Evolutionary conservation across 1,284 basidiomycete species (phyloP).

Genomic region (Pseudozyma sp.): DNA sequence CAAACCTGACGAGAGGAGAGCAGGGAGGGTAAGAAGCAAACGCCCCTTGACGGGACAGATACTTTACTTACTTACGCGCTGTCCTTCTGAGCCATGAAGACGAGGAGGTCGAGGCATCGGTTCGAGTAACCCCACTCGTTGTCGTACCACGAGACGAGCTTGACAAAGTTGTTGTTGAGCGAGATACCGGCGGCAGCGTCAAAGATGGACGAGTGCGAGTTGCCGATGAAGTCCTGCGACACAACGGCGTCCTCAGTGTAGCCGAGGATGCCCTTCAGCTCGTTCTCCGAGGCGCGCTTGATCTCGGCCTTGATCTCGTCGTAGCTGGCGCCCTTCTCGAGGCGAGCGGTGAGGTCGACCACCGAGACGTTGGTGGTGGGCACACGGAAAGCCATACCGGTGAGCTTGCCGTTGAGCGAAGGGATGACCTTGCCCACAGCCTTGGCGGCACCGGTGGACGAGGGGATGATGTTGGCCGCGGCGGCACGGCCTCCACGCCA

Average conservation of each 20-base stretch:
- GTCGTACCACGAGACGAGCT: constrained; percentile 85
- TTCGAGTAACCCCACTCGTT: constrained; percentile 97
- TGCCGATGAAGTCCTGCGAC: constrained; percentile 74
- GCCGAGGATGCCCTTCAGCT: constrained; percentile 83
- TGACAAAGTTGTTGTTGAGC: constrained; percentile 93
- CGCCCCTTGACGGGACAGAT: neutral
- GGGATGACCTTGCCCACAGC: constrained; percentile 99
- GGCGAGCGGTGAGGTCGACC: constrained; percentile 94
- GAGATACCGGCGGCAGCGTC: constrained; percentile 93
- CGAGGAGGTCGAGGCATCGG: constrained; percentile 90
- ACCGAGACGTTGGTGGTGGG: constrained; percentile 97
- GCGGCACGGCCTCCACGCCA: constrained; percentile 92
- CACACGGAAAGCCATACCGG: constrained; percentile 96
- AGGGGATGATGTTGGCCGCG: constrained; percentile 98
- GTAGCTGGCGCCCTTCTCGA: constrained; percentile 84
- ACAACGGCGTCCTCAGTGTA: constrained; percentile 97
- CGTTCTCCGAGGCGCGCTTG: constrained; percentile 81
- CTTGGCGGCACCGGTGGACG: constrained; percentile 98
- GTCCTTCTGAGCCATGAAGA: constrained; percentile 79
- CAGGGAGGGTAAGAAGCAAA: constrained; percentile 5
- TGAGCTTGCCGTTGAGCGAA: constrained; percentile 91
- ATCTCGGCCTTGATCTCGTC: constrained; percentile 90
- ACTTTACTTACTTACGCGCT: constrained; percentile 60
- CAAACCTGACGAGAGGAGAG: constrained; percentile 1
- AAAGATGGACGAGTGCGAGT: constrained; percentile 76